These are phyloP conservation scores for Corchorus olitorius DNA, from an alignment of 345 rosid species.

Conservation along the genomic window DNA sequence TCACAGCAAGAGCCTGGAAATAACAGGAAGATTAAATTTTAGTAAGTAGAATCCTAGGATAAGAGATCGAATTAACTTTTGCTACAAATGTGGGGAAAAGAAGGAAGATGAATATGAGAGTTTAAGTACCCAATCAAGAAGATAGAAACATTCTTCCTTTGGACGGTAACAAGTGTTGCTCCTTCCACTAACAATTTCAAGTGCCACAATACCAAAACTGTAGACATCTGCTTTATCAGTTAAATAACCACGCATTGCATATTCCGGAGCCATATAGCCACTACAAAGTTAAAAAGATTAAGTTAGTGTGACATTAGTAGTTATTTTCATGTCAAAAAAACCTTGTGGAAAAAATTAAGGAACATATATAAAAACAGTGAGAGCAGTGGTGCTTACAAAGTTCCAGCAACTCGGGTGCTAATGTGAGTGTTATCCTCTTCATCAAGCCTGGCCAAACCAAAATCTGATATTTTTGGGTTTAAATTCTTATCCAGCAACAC, in stretches of 20 bases:
- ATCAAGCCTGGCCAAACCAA: slow-evolving; percentile 51
- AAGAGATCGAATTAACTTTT: background rate
- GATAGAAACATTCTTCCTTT: slow-evolving; percentile 29
- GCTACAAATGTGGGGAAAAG: background rate
- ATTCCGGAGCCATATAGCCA: slow-evolving; percentile 57
- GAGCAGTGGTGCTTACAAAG: slow-evolving; percentile 32
- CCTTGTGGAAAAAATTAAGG: background rate
- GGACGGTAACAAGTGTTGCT: slow-evolving; percentile 31
- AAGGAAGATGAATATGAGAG: background rate
- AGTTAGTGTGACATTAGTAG: background rate
- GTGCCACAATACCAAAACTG: slow-evolving; percentile 39
- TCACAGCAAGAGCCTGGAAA: slow-evolving; percentile 38
- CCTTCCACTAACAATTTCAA: slow-evolving; percentile 43
- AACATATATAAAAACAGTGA: background rate
- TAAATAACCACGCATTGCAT: slow-evolving; percentile 45
- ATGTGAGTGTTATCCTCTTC: slow-evolving; percentile 55
- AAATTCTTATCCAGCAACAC: slow-evolving; percentile 44
- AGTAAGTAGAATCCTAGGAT: background rate
- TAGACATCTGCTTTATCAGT: slow-evolving; percentile 51
- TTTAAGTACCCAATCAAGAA: slow-evolving; percentile 43
- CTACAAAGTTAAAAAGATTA: slow-evolving; percentile 20
- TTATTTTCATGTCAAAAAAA: background rate
- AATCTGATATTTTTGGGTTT: slow-evolving; percentile 49
- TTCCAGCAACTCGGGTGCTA: slow-evolving; percentile 54
- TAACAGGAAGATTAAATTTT: background rate